Evolutionary conservation across 495 filamentous ascomycete species (phyloP), one percentile per base, ranked within the genome.

Genomic region (Jackrogersella minutella): DNA sequence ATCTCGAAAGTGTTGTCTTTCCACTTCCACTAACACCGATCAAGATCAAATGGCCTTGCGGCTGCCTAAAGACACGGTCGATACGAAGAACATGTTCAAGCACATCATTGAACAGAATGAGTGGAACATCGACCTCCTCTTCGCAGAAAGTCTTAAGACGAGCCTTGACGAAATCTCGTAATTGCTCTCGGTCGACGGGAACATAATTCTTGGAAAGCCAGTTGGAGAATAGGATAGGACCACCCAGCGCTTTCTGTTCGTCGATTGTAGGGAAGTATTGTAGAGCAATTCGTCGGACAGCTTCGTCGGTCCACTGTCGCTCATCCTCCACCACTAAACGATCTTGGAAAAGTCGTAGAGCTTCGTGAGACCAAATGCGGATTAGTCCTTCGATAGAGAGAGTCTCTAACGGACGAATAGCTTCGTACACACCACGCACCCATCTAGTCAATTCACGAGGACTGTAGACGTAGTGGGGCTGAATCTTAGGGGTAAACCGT

Each of bases 181-280:
- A 83, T 60, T 91, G 89, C 72, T 97, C 93, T 68, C 95, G 91
- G 58, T 96, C 95, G 46, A 99, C 95, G 19, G 95, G 93, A 19
- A 98, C 88, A 72, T 99, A 99, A 74, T 99, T 88, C 85, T 96
- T 98, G 19, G 94, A 97, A n/a, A 98, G 85, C 95, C 95, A 99
- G 77, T 98, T 99, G 6, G 95, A 99, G 82, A 93, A 99, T 26
- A 99, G 79, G 50, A 99, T 98, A 2, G 95, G 95, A 0, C 91
- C 91, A 68, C 91, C 90, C n/a, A 99, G 84, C 30, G 96, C 93
- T 70, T 91, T 90, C 28, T 88, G 80, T 49, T 96, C 88, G 64
- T 97, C 90, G 65, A 98, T 93, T 16, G 85, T 94, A 1, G 94
- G 95, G 85, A 99, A 99, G 72, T 92, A 85, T 47, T 97, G 91